These are phyloP conservation scores for Simplicillium sp. DNA, from an alignment of 2,329 filamentous ascomycete genomes.

Conservation along the genomic window DNA sequence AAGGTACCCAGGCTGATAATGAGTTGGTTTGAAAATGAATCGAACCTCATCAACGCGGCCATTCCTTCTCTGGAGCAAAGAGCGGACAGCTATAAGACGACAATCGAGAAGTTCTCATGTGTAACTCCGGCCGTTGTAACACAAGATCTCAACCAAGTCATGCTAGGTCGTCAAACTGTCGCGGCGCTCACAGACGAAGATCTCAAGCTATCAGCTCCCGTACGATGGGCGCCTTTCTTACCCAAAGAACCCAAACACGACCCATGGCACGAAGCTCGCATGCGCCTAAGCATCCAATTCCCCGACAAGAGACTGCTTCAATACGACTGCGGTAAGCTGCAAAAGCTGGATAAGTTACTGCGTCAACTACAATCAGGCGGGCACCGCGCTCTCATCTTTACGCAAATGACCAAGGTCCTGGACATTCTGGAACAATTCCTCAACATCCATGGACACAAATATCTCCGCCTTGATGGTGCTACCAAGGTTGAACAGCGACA, in stretches of 20 bases:
- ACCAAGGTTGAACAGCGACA: constrained; percentile 95
- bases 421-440: constrained; percentile 97
- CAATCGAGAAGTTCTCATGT: constrained; percentile 81
- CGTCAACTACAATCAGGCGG: constrained; percentile 81
- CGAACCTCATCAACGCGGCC: constrained; percentile 52
- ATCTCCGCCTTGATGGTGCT: constrained; percentile 89
- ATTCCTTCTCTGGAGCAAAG: constrained; percentile 68
- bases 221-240: constrained; percentile 45
- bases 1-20: constrained; percentile 53
- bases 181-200: constrained; percentile 47
- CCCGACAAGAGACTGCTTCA: constrained; percentile 93
- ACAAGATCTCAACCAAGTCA: constrained; percentile 59
- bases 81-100: constrained; percentile 61
- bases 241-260: constrained; percentile 53
- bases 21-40: constrained; percentile 67
- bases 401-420: constrained; percentile 97
- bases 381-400: constrained; percentile 94
- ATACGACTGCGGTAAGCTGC: constrained; percentile 95
- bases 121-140: constrained; percentile 85
- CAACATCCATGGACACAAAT: constrained; percentile 95
- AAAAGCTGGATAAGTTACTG: constrained; percentile 77
- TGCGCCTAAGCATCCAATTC: constrained; percentile 90
- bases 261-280: constrained; percentile 87
- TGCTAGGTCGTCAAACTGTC: constrained; percentile 53
- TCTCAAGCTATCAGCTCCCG: constrained; percentile 46